A percentile compares a stretch with the other conserved stretches of the same genome.
Evolutionary conservation across 306 rosid genomes (phyloP).

Genomic region (Mimosa bimucronata): DNA sequence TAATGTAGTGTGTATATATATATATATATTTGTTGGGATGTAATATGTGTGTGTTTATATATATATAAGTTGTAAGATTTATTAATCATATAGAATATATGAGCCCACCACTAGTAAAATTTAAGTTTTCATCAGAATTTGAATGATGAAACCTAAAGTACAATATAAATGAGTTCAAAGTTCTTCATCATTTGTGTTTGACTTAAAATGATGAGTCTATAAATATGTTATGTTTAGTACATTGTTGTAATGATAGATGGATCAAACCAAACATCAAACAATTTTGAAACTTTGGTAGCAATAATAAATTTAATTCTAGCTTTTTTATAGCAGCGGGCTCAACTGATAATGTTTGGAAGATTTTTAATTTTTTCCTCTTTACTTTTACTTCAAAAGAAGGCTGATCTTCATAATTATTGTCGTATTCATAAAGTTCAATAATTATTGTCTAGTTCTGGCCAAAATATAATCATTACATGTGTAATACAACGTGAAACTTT

Average conservation of each 20-base stretch:
- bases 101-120: neutral
- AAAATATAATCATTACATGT: too few relatives aligned
- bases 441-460: neutral
- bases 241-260: conserved; percentile 26
- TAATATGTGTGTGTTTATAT: too few relatives aligned
- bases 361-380: neutral
- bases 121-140: neutral
- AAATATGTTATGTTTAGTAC: conserved; percentile 29
- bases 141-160: conserved; percentile 15
- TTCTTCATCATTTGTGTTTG: neutral
- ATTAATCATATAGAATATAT: neutral
- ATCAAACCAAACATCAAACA: conserved; percentile 32
- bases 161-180: conserved; percentile 11
- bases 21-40: too few relatives aligned
- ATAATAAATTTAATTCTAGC: conserved; percentile 30
- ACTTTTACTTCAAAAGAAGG: conserved; percentile 19
- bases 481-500: neutral
- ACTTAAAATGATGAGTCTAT: conserved; percentile 40
- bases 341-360: conserved; percentile 27
- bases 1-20: neutral
- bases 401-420: neutral
- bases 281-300: conserved; percentile 42
- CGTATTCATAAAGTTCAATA: neutral
- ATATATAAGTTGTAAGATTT: neutral
- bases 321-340: conserved; percentile 35